Evolutionary conservation across 345 rosid genomes (phyloP).

Genomic region (Aurinia saxatilis): DNA sequence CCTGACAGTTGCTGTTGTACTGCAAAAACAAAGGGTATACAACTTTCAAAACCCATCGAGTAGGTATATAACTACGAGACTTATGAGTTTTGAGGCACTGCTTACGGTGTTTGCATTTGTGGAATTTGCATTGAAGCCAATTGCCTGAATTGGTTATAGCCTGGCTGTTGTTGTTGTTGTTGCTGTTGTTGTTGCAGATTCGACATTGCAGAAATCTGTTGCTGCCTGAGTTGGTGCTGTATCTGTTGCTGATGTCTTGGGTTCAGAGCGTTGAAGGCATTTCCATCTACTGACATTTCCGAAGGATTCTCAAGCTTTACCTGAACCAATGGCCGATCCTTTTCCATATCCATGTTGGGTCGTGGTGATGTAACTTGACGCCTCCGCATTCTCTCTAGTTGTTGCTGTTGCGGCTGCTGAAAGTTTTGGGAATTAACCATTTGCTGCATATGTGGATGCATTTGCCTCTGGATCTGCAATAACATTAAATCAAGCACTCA

Average conservation of each 20-base stretch:
- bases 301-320: slow-evolving; percentile 73
- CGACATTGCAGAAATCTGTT: slow-evolving; percentile 58
- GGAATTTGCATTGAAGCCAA: slow-evolving; percentile 61
- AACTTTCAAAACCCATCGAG: slow-evolving; percentile 4
- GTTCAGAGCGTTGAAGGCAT: slow-evolving; percentile 49
- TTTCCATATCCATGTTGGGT: slow-evolving; percentile 59
- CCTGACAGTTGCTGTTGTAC: slow-evolving; percentile 57
- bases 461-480: slow-evolving; percentile 59
- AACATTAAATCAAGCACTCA: slow-evolving; percentile 1
- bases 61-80: slow-evolving; percentile 2
- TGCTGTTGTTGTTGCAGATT: slow-evolving; percentile 43
- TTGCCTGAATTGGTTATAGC: slow-evolving; percentile 61
- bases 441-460: slow-evolving; percentile 76
- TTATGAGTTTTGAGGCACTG: slow-evolving; percentile 5
- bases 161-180: slow-evolving; percentile 32
- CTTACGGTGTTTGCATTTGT: slow-evolving; percentile 78
- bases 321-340: slow-evolving; percentile 66
- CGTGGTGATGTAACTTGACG: slow-evolving; percentile 53
- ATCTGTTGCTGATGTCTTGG: slow-evolving; percentile 47
- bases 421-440: slow-evolving; percentile 48
- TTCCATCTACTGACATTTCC: slow-evolving; percentile 58
- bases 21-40: slow-evolving; percentile 28
- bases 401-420: slow-evolving; percentile 58
- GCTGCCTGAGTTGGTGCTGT: slow-evolving; percentile 68
- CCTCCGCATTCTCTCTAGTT: slow-evolving; percentile 54